Evolutionary conservation across 1,284 basidiomycete genomes (phyloP).

Genomic region (Athelia sp.): DNA sequence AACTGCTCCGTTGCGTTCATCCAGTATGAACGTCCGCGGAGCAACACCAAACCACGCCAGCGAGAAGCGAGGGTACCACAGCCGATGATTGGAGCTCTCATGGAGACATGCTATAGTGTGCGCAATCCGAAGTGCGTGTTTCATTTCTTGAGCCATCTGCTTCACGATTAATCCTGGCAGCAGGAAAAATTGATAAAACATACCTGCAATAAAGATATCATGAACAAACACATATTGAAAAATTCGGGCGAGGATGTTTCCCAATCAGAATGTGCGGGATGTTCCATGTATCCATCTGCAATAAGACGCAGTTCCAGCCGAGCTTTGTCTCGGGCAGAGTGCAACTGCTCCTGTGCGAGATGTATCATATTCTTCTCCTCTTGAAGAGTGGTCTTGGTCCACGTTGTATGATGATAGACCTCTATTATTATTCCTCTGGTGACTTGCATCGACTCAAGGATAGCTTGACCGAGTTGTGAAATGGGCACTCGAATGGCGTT

Average conservation of each 20-base stretch:
- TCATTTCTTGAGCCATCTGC: constrained; percentile 44
- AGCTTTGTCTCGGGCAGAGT: constrained; percentile 25
- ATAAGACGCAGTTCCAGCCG: constrained; percentile 27
- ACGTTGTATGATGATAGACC: constrained; percentile 27
- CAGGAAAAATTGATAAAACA: constrained; percentile 8
- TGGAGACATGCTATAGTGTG: constrained; percentile 29
- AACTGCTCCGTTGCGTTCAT: constrained; percentile 26
- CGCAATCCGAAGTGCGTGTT: constrained; percentile 30
- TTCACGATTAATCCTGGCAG: not conserved
- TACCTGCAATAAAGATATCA: constrained; percentile 43
- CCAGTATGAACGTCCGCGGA: constrained; percentile 32
- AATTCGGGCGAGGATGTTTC: constrained; percentile 24
- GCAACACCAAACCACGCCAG: constrained; percentile 42
- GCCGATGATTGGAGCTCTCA: constrained; percentile 28
- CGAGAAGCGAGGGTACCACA: constrained; percentile 42
- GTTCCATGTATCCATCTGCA: constrained; percentile 27
- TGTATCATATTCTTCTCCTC: constrained; percentile 23
- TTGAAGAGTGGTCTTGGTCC: constrained; percentile 12
- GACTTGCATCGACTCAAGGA: constrained; percentile 29
- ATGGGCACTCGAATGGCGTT: constrained; percentile 23
- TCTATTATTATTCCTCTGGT: constrained; percentile 28
- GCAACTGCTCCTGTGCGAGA: constrained; percentile 23
- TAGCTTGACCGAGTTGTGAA: constrained; percentile 27
- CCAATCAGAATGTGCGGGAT: constrained; percentile 17
- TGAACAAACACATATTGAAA: constrained; percentile 34